Percentiles rank a stretch among this genome's conserved stretches.
These are phyloP conservation scores for Mycena galericulata DNA, from an alignment of 768 basidiomycete genomes.

Conservation along the genomic window DNA sequence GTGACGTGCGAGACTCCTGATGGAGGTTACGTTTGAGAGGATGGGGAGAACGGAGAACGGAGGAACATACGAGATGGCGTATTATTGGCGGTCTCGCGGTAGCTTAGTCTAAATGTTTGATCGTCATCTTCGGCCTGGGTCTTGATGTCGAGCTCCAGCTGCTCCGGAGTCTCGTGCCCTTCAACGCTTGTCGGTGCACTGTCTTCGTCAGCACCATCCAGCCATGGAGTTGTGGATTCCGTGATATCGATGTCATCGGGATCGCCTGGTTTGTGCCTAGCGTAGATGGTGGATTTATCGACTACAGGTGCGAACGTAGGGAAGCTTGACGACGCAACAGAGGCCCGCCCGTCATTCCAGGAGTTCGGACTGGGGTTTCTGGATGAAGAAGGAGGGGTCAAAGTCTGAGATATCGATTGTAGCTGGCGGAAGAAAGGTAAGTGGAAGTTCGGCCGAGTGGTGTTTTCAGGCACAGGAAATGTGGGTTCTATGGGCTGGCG, in stretches of 20 bases:
- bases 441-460: slow-evolving; percentile 2
- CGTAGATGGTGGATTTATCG: not conserved
- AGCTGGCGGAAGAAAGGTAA: slow-evolving; percentile 20
- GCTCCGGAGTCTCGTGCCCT: slow-evolving; percentile 15
- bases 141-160: slow-evolving; percentile 22
- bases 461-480: not conserved
- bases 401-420: not conserved
- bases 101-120: slow-evolving; percentile 17
- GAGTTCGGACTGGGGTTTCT: not conserved
- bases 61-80: slow-evolving; percentile 16
- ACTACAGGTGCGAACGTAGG: slow-evolving; percentile 26
- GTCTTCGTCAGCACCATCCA: slow-evolving; percentile 11
- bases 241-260: not conserved
- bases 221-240: not conserved
- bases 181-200: slow-evolving; percentile 5
- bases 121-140: slow-evolving; percentile 11
- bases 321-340: slow-evolving; percentile 23
- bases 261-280: not conserved
- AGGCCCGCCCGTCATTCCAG: not conserved
- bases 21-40: not conserved
- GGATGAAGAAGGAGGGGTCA: slow-evolving; percentile 3
- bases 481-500: not conserved
- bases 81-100: slow-evolving; percentile 3
- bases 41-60: not conserved
- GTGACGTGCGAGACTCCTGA: slow-evolving; percentile 21